Percentiles rank a stretch among this genome's conserved stretches.
phyloP scores from a whole-genome alignment of 2,329 filamentous ascomycete species.

The Hypoxylon sp. region DNA sequence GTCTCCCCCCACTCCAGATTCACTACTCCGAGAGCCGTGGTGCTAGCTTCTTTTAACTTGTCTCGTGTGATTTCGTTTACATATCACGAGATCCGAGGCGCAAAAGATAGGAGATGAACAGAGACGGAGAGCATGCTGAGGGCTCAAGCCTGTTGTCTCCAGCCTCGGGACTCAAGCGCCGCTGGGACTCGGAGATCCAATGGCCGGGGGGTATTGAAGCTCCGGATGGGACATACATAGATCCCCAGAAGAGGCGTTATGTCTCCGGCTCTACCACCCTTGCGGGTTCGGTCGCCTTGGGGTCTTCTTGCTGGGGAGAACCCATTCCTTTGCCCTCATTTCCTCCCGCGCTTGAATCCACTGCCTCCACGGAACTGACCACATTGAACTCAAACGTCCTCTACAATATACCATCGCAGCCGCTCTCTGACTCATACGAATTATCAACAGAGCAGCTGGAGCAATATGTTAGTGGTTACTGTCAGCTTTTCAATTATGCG shows the following conservation, averaged over 20 bases:
- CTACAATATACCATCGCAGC: background rate
- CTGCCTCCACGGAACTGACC: background rate
- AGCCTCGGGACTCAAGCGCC: conserved; percentile 9
- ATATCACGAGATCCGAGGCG: background rate
- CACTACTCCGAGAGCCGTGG: background rate
- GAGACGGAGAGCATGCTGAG: background rate
- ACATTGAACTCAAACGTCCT: background rate
- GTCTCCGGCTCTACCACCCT: background rate
- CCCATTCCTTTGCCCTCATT: background rate
- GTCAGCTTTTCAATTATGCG: background rate
- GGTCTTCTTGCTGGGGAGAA: background rate
- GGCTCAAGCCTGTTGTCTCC: background rate
- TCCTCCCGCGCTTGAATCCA: background rate
- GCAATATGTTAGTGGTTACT: background rate
- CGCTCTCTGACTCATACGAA: background rate
- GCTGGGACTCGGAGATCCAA: conserved; percentile 5
- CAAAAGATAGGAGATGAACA: background rate
- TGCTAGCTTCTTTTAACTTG: background rate
- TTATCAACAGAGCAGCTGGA: background rate
- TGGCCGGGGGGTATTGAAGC: background rate
- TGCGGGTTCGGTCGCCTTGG: background rate
- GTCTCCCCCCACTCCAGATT: background rate
- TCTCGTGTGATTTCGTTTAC: background rate
- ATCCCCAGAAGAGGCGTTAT: conserved; percentile 3
- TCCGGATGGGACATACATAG: background rate